Evolutionary conservation across 495 filamentous ascomycete species (phyloP).

Genomic region (Daldinia concentrica): DNA sequence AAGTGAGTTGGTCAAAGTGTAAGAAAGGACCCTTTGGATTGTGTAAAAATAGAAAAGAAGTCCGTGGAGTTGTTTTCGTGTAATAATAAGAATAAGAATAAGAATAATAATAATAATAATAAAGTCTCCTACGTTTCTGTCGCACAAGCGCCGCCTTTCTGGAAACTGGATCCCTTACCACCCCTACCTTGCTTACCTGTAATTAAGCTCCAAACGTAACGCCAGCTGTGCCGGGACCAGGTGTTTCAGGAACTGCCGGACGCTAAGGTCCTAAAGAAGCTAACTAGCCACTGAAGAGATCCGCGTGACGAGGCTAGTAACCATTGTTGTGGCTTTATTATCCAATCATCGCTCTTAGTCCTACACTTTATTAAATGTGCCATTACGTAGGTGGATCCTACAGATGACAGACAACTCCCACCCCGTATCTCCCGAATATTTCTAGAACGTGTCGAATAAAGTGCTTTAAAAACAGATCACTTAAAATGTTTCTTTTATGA

Average conservation of each 20-base stretch:
- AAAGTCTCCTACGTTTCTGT: conserved; percentile 9
- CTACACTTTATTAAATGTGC: conserved; percentile 3
- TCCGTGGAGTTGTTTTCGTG: conserved; percentile 2
- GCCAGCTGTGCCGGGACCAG: conserved; percentile 24
- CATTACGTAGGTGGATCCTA: conserved; percentile 18
- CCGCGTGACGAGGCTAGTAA: conserved; percentile 16
- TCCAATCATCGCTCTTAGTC: conserved; percentile 14
- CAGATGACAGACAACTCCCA: neutral
- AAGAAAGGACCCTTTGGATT: neutral
- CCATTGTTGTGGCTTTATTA: conserved; percentile 15
- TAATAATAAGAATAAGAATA: neutral
- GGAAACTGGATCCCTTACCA: conserved; percentile 3
- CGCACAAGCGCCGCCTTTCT: conserved; percentile 24
- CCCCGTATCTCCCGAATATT: conserved; percentile 11
- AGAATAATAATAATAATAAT: conserved; percentile 17
- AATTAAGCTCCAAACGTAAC: conserved; percentile 24
- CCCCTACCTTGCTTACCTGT: conserved; percentile 7
- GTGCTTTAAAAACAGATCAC: neutral
- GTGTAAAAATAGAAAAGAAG: conserved; percentile 6
- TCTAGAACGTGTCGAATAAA: conserved; percentile 6
- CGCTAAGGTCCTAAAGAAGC: conserved; percentile 10
- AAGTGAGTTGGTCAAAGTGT: neutral
- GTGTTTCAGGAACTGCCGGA: conserved; percentile 40
- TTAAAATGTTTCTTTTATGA: neutral
- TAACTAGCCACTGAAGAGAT: conserved; percentile 12